These are phyloP conservation scores for Caryopteris hybrid DNA, from an alignment of 305 asterid genomes.

Conservation along the genomic window DNA sequence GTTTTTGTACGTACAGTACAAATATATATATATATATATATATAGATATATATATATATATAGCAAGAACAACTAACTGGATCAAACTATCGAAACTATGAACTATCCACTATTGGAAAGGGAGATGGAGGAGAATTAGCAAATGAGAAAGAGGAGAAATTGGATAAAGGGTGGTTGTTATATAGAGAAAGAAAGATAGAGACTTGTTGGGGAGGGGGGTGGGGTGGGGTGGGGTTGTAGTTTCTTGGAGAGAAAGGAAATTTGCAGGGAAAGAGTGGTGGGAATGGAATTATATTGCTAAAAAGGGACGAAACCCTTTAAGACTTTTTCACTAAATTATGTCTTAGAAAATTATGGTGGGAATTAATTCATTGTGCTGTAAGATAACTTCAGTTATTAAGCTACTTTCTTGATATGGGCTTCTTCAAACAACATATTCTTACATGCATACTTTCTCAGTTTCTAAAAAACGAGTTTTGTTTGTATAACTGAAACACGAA, in stretches of 20 bases:
- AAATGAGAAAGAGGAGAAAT: slow-evolving; percentile 28
- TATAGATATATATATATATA: no score
- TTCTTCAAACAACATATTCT: background rate
- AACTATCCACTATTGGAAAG: background rate
- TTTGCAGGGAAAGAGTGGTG: slow-evolving; percentile 32
- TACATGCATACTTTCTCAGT: no score
- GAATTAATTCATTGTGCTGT: slow-evolving; percentile 18
- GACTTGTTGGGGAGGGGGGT: background rate
- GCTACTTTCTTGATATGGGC: background rate
- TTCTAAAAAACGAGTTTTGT: no score
- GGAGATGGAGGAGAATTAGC: background rate
- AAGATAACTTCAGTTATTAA: slow-evolving; percentile 20
- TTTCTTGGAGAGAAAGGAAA: slow-evolving; percentile 61
- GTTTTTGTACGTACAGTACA: no score
- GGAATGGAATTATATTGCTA: slow-evolving; percentile 37
- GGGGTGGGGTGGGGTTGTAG: slow-evolving; percentile 15
- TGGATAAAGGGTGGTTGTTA: slow-evolving; percentile 22
- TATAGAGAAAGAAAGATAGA: slow-evolving; percentile 8
- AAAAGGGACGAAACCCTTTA: slow-evolving; percentile 27
- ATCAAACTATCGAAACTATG: background rate
- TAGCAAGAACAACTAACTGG: background rate
- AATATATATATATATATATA: no score
- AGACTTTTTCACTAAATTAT: slow-evolving; percentile 21
- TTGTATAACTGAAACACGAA: no score
- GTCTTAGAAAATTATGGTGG: background rate